Conservation (phyloP, 768 basidiomycete genomes). For the Suillus clintonianus region DNA sequence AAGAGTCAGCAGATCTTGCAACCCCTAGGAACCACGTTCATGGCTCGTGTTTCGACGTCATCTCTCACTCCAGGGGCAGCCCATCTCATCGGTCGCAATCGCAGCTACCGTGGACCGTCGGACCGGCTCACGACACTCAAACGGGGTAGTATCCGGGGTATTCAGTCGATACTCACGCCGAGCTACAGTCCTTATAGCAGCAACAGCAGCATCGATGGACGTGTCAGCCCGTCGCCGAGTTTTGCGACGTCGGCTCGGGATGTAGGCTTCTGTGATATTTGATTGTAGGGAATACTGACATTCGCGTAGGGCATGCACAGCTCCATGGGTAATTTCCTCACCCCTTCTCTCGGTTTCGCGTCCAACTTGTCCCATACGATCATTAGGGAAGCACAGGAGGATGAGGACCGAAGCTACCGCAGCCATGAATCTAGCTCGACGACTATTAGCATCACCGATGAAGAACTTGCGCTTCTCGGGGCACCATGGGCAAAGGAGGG, state of each 20-base stretch:
- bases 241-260: constrained; percentile 90
- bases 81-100: constrained; percentile 57
- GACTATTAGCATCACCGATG: constrained; percentile 87
- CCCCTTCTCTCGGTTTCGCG: constrained; percentile 93
- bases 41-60: constrained; percentile 50
- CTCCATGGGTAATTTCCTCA: constrained; percentile 69
- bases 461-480: constrained; percentile 92
- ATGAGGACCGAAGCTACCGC: constrained; percentile 69
- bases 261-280: constrained; percentile 36
- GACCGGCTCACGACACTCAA: constrained; percentile 81
- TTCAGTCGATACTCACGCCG: constrained; percentile 74
- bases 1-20: constrained; percentile 90
- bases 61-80: constrained; percentile 56
- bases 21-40: constrained; percentile 54
- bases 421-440: constrained; percentile 70
- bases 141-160: constrained; percentile 87
- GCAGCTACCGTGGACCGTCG: constrained; percentile 68
- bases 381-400: constrained; percentile 91
- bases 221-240: constrained; percentile 93
- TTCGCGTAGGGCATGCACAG: constrained; percentile 53
- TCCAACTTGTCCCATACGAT: constrained; percentile 95
- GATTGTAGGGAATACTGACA: constrained; percentile 12
- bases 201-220: constrained; percentile 80
- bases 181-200: constrained; percentile 85
- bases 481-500: constrained; percentile 99